Conservation (phyloP, 2,329 filamentous ascomycete genomes). For the Mycocentrospora acerina region DNA sequence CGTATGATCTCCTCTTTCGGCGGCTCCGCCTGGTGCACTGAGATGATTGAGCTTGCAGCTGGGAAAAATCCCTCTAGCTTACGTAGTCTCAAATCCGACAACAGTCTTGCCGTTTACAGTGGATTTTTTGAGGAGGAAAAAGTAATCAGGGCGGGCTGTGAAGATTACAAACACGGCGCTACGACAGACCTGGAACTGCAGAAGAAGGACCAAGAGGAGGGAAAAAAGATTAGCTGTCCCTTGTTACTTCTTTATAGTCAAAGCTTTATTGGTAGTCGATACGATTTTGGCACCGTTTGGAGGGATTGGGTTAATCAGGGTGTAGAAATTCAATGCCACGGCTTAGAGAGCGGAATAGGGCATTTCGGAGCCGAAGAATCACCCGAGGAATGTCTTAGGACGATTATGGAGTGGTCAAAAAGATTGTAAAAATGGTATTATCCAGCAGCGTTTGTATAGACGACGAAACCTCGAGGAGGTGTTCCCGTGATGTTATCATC, state of each 20-base stretch:
- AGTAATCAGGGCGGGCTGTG: slow-evolving; percentile 53
- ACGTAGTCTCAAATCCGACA: slow-evolving; percentile 16
- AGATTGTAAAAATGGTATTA: too few species aligned
- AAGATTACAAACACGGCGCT: slow-evolving; percentile 59
- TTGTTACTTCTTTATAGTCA: slow-evolving; percentile 55
- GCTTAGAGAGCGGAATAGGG: slow-evolving; percentile 51
- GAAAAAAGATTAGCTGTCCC: slow-evolving; percentile 49
- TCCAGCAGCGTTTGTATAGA: too few species aligned
- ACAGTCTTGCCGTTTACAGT: slow-evolving; percentile 47
- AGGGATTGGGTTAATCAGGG: slow-evolving; percentile 45
- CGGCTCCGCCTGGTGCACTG: slow-evolving; percentile 42
- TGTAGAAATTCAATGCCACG: slow-evolving; percentile 54
- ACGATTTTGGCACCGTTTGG: slow-evolving; percentile 56
- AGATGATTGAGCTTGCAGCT: slow-evolving; percentile 42
- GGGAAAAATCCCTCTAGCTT: slow-evolving; percentile 19
- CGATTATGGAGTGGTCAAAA: slow-evolving; percentile 38
- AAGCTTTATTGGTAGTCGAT: slow-evolving; percentile 52
- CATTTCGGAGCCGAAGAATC: slow-evolving; percentile 60
- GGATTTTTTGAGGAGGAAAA: slow-evolving; percentile 45
- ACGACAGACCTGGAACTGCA: slow-evolving; percentile 56
- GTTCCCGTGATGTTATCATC: too few species aligned
- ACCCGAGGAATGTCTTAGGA: slow-evolving; percentile 49
- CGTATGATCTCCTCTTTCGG: slow-evolving; percentile 52
- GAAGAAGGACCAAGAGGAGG: slow-evolving; percentile 47
- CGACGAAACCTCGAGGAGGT: too few species aligned